A percentile compares a stretch with the other conserved stretches of the same genome.
These are phyloP conservation scores for Hansenula sp. DNA, from an alignment of 1,139 yeast genomes.

Conservation along the genomic window DNA sequence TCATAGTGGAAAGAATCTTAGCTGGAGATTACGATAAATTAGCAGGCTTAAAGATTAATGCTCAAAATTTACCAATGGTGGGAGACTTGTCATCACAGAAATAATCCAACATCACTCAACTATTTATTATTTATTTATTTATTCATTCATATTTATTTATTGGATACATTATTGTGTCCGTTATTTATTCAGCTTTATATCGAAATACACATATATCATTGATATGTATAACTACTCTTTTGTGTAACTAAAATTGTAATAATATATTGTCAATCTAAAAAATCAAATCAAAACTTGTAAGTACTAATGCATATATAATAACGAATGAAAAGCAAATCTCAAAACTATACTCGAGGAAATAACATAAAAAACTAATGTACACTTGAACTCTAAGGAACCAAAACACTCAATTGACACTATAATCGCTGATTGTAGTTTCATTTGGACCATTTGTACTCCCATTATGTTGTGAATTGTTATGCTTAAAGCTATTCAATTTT, in stretches of 20 bases:
- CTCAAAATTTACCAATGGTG: not conserved
- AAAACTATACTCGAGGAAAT: too few relatives aligned
- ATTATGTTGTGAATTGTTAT: not conserved
- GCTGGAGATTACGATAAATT: conserved; percentile 83
- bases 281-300: too few relatives aligned
- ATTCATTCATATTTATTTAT: conserved; percentile 1
- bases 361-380: too few relatives aligned
- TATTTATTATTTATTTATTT: not conserved
- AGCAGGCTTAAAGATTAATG: conserved; percentile 50
- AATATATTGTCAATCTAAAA: too few relatives aligned
- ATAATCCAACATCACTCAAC: not conserved
- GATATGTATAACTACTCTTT: too few relatives aligned
- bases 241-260: too few relatives aligned
- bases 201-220: not conserved
- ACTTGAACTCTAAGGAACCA: too few relatives aligned
- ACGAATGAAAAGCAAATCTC: too few relatives aligned
- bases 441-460: not conserved
- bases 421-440: conserved; percentile 1
- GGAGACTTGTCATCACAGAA: not conserved
- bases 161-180: not conserved
- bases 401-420: not conserved
- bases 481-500: conserved; percentile 22
- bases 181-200: not conserved
- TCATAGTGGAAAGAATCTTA: conserved; percentile 76
- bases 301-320: too few relatives aligned